Base-by-base conservation (phyloP, 345 rosid genomes). In the Ceriops decandra region DNA sequence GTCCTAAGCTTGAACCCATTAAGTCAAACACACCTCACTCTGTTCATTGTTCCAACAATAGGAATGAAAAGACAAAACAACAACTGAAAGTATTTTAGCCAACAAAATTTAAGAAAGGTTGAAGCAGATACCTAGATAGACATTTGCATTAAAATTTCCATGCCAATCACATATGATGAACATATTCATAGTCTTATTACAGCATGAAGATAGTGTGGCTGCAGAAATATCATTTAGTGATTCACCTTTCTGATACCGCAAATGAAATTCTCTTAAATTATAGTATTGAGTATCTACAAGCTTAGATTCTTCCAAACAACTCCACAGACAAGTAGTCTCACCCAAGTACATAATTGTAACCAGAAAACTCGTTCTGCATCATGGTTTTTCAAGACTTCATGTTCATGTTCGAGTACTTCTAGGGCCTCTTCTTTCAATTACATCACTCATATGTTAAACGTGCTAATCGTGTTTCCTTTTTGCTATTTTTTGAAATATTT, bases 1-100 rank as follows among this genome's bases (percentile, higher is more conserved):
- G 46, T 77, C 61, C 71, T 68, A 68, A 68, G 32, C 76, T 69
- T 36, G 35, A 57, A 67, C 31, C 61, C 65, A 65, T 66, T 57
- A 53, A 57, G 49, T 49, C 66, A 27, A 36, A 22, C 63, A 57
- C 6, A 24, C 13, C 49, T 15, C 66, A 75, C 47, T 19, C 56
- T 17, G 24, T 63, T 42, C 61, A 57, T 46, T 15, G 21, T 49
- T 60, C 32, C 67, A 63, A 66, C 60, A 49, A 11, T 32, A n/a
- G 52, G 57, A 63, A 63, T 33, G 57, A 60, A 66, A 58, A 65
- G 17, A 2, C 38, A 60, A 63, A 30, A 7, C 31, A 30, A 7
- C 31, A 10, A 60, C 24, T 47, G 8, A 60, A 8, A 19, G 8
- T 42, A 32, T 21, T 4, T 47, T 47, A 10, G 27, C 30, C 30